These are phyloP conservation scores for Viola odorata DNA, from an alignment of 345 rosid species.

Conservation along the genomic window DNA sequence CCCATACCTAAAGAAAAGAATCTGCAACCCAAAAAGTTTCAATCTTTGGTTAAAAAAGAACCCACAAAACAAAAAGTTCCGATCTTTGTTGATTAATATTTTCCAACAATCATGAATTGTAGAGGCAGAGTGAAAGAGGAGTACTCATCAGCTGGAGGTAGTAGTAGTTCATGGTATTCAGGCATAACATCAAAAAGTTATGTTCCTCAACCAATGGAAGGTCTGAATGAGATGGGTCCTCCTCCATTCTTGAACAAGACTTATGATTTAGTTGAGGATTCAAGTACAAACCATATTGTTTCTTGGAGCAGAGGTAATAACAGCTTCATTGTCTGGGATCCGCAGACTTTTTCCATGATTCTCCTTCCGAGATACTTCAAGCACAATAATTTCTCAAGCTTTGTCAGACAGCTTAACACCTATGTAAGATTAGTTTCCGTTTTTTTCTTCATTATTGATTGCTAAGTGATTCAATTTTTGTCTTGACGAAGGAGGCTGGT, in stretches of 20 bases:
- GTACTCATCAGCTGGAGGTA: background rate
- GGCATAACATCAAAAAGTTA: background rate
- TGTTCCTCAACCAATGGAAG: slow-evolving; percentile 50
- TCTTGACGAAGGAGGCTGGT: background rate
- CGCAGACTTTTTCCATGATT: slow-evolving; percentile 30
- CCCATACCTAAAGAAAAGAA: too few relatives aligned
- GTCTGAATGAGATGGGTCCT: slow-evolving; percentile 55
- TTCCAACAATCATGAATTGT: slow-evolving; percentile 6
- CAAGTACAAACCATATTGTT: slow-evolving; percentile 48
- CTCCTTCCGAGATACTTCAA: slow-evolving; percentile 32
- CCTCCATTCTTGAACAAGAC: slow-evolving; percentile 75
- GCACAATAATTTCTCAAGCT: slow-evolving; percentile 34
- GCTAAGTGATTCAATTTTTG: too few relatives aligned
- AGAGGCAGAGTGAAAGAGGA: slow-evolving; percentile 10
- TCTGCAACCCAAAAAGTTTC: too few relatives aligned
- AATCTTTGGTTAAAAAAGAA: background rate
- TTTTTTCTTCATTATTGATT: background rate
- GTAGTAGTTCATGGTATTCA: background rate
- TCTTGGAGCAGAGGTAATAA: slow-evolving; percentile 67
- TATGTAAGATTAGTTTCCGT: slow-evolving; percentile 17
- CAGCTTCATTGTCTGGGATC: slow-evolving; percentile 73
- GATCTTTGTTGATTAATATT: background rate
- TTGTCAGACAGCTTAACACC: slow-evolving; percentile 34
- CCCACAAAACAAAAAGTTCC: background rate
- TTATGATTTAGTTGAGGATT: slow-evolving; percentile 59